Base-by-base conservation (phyloP, 495 filamentous ascomycete species). In the Aspergillus sparsus region DNA sequence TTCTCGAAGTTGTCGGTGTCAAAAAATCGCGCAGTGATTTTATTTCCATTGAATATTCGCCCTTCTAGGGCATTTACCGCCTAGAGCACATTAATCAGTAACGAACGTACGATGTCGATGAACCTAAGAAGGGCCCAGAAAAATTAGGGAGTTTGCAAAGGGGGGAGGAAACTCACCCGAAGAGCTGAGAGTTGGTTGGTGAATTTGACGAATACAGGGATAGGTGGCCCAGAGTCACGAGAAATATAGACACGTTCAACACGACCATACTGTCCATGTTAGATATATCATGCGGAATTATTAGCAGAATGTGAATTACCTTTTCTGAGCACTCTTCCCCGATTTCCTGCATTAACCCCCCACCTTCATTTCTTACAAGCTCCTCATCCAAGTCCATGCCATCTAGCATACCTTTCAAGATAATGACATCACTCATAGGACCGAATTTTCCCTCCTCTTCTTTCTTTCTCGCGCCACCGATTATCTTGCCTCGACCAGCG, bases 191-290 rank as follows among this genome's bases (percentile, higher is more conserved):
- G 72, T 65, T 83, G 82, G 61, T 85, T 88, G 0, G 87, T 90
- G 68, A 98, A 98, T 73, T 93, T 89, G 64, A 98, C 89, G 75
- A 94, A 98, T 13, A 98, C 93, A 16, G 84, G 83, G 6, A 82
- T 73, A 36, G 81, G 75, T 11, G 76, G 71, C 3, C 74, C 79
- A 12, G 74, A 74, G 35, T 74, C 72, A 37, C 83, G 76, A 62
- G 90, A 79, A 41, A 97, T 87, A 64, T 85, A 87, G 15, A 98
- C 82, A 62, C 92, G 76, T 75, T 96, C 92, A 2, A 98, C 91
- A 21, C 82, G 80, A 9, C 94, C 94, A 71, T 97, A 98, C 82
- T 88, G 53, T 16, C 21, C 55, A 60, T 42, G 60, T 61, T 61
- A 60, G 49, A 55, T 39, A 31, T 11, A 21, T 27, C 8, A 49